Percentiles rank a stretch among this genome's conserved stretches.
phyloP scores from a whole-genome alignment of 768 basidiomycete species.

The Xerocomus brunneocitrinus region DNA sequence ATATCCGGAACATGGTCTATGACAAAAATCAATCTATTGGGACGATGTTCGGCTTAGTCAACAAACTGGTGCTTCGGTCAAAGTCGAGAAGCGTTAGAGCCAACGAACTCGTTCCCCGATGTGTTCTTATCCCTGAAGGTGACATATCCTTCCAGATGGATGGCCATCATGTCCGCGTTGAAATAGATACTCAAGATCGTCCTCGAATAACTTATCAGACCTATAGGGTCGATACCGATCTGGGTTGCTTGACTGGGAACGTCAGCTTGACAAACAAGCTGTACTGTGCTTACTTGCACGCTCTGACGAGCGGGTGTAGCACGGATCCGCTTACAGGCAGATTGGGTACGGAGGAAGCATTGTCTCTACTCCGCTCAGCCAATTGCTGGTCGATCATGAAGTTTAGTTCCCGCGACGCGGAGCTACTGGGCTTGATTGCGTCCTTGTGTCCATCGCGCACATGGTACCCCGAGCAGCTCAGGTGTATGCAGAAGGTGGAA shows the following conservation, averaged over 20 bases:
- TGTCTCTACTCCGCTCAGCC: slow-evolving; percentile 36
- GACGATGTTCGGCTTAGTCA: slow-evolving; percentile 41
- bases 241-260: slow-evolving; percentile 28
- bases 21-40: slow-evolving; percentile 37
- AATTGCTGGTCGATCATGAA: slow-evolving; percentile 36
- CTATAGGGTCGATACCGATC: slow-evolving; percentile 27
- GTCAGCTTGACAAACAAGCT: slow-evolving; percentile 25
- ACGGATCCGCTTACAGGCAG: slow-evolving; percentile 41
- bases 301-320: slow-evolving; percentile 36
- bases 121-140: slow-evolving; percentile 38
- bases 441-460: slow-evolving; percentile 30
- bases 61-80: slow-evolving; percentile 36
- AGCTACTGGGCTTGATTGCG: slow-evolving; percentile 31
- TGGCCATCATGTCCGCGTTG: slow-evolving; percentile 9
- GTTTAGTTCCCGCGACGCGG: slow-evolving; percentile 23
- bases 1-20: slow-evolving; percentile 38
- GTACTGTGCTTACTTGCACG: slow-evolving; percentile 41
- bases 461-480: slow-evolving; percentile 2
- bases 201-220: slow-evolving; percentile 18
- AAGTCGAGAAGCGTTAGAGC: background rate
- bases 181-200: background rate
- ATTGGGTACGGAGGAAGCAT: slow-evolving; percentile 43
- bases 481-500: slow-evolving; percentile 38
- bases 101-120: slow-evolving; percentile 1
- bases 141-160: background rate